A percentile compares a stretch with the other conserved stretches of the same genome.
Conservation (phyloP, 768 basidiomycete species). For the Punctularia strigosozonata region DNA sequence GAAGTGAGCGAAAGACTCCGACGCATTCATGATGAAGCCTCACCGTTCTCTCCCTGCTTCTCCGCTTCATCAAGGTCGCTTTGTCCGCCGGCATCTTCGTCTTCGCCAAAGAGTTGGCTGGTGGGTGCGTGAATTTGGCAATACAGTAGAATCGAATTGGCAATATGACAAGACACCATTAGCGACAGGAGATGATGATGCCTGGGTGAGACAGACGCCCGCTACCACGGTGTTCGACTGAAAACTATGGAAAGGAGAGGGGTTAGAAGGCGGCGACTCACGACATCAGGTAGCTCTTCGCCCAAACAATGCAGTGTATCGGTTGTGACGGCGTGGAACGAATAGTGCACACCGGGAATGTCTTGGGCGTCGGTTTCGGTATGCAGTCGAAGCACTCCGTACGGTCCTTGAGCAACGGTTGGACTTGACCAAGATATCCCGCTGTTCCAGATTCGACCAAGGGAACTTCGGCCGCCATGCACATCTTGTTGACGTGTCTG, state of each 20-base stretch:
- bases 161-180: not conserved
- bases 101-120: constrained; percentile 92
- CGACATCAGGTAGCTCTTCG: constrained; percentile 93
- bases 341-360: constrained; percentile 96
- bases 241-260: too few relatives aligned
- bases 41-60: constrained; percentile 89
- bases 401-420: constrained; percentile 81
- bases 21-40: constrained; percentile 7
- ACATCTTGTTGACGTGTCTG: constrained; percentile 95
- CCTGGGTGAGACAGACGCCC: not conserved
- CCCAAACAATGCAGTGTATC: constrained; percentile 99
- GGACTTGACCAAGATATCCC: constrained; percentile 94
- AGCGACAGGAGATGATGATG: not conserved
- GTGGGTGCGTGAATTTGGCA: too few relatives aligned
- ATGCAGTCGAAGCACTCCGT: constrained; percentile 96
- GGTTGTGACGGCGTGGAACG: constrained; percentile 94
- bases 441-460: constrained; percentile 95
- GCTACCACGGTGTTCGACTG: not conserved
- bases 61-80: constrained; percentile 87
- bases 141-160: too few relatives aligned
- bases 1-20: not conserved
- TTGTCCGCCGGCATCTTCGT: constrained; percentile 69
- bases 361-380: constrained; percentile 86
- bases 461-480: constrained; percentile 83
- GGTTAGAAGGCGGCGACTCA: constrained; percentile 26